Evolutionary conservation across 139 green algal species (phyloP), one percentile per base, ranked within the genome.

Genomic region (Chlorella sp.): DNA sequence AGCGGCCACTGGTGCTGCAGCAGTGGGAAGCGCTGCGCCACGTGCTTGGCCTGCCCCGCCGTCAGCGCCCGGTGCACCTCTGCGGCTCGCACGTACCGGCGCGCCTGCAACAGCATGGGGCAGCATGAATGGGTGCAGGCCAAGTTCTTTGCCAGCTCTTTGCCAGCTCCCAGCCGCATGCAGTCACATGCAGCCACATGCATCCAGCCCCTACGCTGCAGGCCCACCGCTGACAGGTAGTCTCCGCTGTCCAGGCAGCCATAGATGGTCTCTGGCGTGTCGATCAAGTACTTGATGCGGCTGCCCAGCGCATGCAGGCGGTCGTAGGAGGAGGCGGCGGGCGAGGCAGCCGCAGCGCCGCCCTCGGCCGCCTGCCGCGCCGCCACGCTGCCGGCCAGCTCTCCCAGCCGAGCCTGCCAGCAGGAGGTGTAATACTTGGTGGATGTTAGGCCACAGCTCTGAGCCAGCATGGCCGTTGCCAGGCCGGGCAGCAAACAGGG

Each of bases 181-280:
- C 44, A 51, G 7, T 9, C 44, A 51, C 44, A 51, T 51, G 44
- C 44, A 51, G 44, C 44, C 44, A 9, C 44, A 9, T 9, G n/a
- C n/a, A n/a, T n/a, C n/a, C n/a, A n/a, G n/a, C n/a, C n/a, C n/a
- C n/a, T n/a, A n/a, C n/a, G n/a, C 51, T 3, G 51, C 51, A 4
- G 15, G 51, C 51, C 21, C 51, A 60, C 51, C 23, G 93, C 97
- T 4, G 94, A 93, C 86, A 98, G 81, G 88, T 93, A 94, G 51
- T 96, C 91, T 17, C 84, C 15, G 1, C 89, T 80, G 64, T 99
- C 97, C 83, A 99, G 87, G 88, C 86, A 96, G 32, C 96, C 96
- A 94, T 96, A 99, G n/a, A 99, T 96, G 36, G 96, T 90, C 91
- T 99, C 97, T 1, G 96, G 96, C 0, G 97, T 98, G 88, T 99